Evolutionary conservation across 108 stramenopile species (phyloP), one percentile per base, ranked within the genome.

Genomic region (Skeletonema tropicum): DNA sequence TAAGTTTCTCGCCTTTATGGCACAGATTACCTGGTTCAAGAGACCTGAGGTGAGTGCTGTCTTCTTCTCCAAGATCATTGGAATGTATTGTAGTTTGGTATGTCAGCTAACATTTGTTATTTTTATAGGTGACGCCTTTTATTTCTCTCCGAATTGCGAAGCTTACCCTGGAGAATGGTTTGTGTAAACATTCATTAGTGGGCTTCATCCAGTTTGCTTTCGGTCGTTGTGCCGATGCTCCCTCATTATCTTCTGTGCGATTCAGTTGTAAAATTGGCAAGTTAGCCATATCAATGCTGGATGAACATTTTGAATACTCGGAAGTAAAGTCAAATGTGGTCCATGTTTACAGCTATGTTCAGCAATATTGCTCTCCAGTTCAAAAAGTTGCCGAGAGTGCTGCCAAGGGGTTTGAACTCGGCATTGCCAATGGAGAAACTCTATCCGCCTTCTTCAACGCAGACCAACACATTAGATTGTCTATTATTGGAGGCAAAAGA

Each of bases 351-450:
- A 55, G 52, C 21, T 55, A 55, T 23, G 52, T 55, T 25, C 52
- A 25, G 4, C 52, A 55, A 11, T 17, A 25, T 23, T 55, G 21
- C 19, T 8, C 25, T 55, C 52, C 52, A 25, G 7, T 55, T 23
- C 52, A 55, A 55, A 55, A 55, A 55, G 52, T 55, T 4, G 52
- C 23, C 6, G 52, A 23, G 19, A 55, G 52, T 55, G 19, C 10
- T 55, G 15, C 14, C 61, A 33, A 38, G 61, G 61, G 61, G 21
- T 74, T 60, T 64, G 73, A 80, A 29, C 21, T 65, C 9, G 80
- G 73, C 8, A 45, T 74, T 38, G 66, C 73, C 23, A 13, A 13
- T 31, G 80, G 80, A 1, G 68, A 65, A 26, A 60, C 25, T 13
- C 30, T 55, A 13, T 60, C 42, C 13, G 80, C 73, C 23, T 68